Evolutionary conservation across 352 stramenopile genomes (phyloP).

Genomic region (Globisporangium radiosum): DNA sequence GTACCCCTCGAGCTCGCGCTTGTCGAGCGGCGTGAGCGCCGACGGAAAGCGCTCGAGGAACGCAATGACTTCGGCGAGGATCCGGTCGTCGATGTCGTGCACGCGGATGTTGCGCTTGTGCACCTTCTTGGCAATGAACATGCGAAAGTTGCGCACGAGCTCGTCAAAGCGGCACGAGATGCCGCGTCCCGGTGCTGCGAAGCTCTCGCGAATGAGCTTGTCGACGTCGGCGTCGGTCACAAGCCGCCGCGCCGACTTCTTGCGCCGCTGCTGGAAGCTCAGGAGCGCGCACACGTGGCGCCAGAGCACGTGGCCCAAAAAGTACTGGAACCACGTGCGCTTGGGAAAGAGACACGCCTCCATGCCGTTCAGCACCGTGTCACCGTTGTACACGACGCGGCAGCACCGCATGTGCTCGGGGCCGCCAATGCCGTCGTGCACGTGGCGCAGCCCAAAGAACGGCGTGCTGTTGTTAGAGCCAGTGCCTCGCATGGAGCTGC

Average conservation of each 20-base stretch:
- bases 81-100: constrained; percentile 56
- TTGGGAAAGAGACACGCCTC: constrained; percentile 54
- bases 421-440: constrained; percentile 33
- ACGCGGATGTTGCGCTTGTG: constrained; percentile 50
- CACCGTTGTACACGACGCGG: constrained; percentile 69
- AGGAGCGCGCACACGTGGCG: constrained; percentile 33
- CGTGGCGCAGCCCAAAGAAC: constrained; percentile 48
- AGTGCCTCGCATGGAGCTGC: constrained; percentile 8
- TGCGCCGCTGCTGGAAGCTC: constrained; percentile 25
- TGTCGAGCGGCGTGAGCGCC: constrained; percentile 56
- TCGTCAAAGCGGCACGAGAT: constrained; percentile 79
- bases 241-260: constrained; percentile 40
- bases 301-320: constrained; percentile 43
- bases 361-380: constrained; percentile 58
- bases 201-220: constrained; percentile 53
- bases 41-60: constrained; percentile 74
- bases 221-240: constrained; percentile 67
- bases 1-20: constrained; percentile 74
- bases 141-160: constrained; percentile 72
- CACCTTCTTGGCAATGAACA: constrained; percentile 77
- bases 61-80: constrained; percentile 65
- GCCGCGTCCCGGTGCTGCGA: constrained; percentile 47
- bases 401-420: constrained; percentile 58
- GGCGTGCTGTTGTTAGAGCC: not conserved
- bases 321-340: constrained; percentile 55